Evolutionary conservation across 208 protist species (phyloP), one percentile per base, ranked within the genome.

Genomic region (Crithidia mellificae): DNA sequence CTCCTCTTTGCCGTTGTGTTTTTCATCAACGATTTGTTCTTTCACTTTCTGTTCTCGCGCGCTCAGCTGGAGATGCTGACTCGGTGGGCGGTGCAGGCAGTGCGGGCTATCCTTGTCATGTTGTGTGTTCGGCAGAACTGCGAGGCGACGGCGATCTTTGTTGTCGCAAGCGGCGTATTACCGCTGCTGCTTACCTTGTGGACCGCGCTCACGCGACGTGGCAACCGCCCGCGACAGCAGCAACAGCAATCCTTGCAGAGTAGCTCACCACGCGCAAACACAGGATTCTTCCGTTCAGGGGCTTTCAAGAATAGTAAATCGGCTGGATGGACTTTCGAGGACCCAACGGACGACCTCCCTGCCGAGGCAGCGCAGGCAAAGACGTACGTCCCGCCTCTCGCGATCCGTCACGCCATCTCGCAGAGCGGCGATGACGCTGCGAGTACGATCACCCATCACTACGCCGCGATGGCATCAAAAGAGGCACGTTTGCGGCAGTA

Each of bases 401-500:
- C 66, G 17, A 47, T 56, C 54, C 9, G 25, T 2, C 22, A 49
- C 36, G n/a, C n/a, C n/a, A n/a, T n/a, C n/a, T n/a, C n/a, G n/a
- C n/a, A n/a, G n/a, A n/a, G n/a, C n/a, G n/a, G n/a, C n/a, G n/a
- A n/a, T n/a, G n/a, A n/a, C n/a, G n/a, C n/a, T 11, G 20, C 34
- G 1, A 34, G n/a, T 25, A 50, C 46, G 62, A 46, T 12, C 69
- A 73, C 52, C 32, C 62, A 15, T 6, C 14, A 17, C 55, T 63
- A 9, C 11, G 24, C n/a, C n/a, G n/a, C n/a, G n/a, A n/a, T n/a
- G n/a, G n/a, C n/a, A 3, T 67, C 46, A 36, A 2, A 65, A 6
- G 71, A 59, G 38, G 53, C 63, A 34, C 77, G 71, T 22, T 55
- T 86, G 39, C 55, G 68, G 15, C 57, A 78, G 47, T 93, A 87